Conservation (phyloP, 2,329 filamentous ascomycete species). For the Tolypocladium album region DNA sequence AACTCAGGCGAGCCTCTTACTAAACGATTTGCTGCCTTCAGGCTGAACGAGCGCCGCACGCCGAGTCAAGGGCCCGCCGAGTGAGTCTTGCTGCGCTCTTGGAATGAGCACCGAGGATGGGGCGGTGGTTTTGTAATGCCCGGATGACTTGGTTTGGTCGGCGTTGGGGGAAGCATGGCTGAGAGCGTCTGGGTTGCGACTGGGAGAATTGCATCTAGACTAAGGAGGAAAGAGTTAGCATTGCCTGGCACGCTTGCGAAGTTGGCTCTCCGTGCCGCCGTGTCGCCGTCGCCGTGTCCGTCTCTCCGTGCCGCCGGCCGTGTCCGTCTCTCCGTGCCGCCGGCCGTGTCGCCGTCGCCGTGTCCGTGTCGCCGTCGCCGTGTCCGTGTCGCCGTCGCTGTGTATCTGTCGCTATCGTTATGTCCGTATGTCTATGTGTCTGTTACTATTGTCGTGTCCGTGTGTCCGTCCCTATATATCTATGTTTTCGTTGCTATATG, state of each 20-base stretch:
- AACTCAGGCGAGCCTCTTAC: conserved; percentile 44
- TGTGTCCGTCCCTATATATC: no score
- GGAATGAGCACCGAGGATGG: background rate
- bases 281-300: no score
- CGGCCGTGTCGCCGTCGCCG: no score
- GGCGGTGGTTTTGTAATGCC: background rate
- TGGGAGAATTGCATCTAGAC: background rate
- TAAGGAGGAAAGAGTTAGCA: background rate
- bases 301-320: no score
- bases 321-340: no score
- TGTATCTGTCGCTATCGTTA: no score
- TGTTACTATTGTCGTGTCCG: no score
- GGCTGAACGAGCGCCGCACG: conserved; percentile 36
- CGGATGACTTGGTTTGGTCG: background rate
- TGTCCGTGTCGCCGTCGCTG: no score
- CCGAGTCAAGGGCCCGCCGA: background rate
- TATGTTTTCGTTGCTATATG: no score
- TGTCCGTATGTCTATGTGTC: no score
- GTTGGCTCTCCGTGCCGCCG: no score
- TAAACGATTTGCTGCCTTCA: conserved; percentile 58
- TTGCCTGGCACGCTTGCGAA: background rate
- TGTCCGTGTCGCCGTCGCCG: no score
- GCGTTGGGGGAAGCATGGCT: background rate
- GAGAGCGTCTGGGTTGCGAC: background rate
- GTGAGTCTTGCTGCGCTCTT: background rate